Percentiles rank a stretch among this genome's conserved stretches.
These are phyloP conservation scores for Zygoascus meyerae DNA, from an alignment of 1,139 yeast species.

Conservation along the genomic window DNA sequence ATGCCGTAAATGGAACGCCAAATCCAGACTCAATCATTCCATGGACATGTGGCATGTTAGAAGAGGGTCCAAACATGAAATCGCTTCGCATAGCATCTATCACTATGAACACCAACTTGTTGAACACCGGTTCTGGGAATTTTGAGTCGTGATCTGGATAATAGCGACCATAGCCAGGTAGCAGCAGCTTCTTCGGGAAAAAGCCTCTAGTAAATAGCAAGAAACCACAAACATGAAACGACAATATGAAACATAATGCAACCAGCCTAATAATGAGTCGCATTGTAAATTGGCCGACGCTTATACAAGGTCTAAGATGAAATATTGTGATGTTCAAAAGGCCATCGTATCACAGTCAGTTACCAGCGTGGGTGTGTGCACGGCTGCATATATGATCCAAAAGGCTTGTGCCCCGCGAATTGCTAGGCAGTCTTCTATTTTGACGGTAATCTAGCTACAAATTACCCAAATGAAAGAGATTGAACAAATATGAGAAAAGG, in stretches of 20 bases:
- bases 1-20: slow-evolving; percentile 87
- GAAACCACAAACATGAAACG: slow-evolving; percentile 49
- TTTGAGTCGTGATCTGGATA: slow-evolving; percentile 23
- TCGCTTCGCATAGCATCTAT: slow-evolving; percentile 92
- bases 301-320: no score
- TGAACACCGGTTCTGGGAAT: slow-evolving; percentile 42
- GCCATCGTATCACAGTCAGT: no score
- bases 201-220: slow-evolving; percentile 71
- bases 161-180: slow-evolving; percentile 49
- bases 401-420: no score
- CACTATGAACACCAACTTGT: slow-evolving; percentile 70
- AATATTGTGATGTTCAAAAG: no score
- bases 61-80: slow-evolving; percentile 57
- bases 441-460: no score
- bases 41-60: slow-evolving; percentile 66
- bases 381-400: no score
- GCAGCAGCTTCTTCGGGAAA: slow-evolving; percentile 76
- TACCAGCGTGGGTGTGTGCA: no score
- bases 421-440: no score
- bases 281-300: no score
- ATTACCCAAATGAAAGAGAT: no score
- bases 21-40: slow-evolving; percentile 54
- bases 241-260: slow-evolving; percentile 22
- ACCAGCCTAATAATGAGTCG: not conserved
- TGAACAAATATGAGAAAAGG: no score